Evolutionary conservation across 2,329 filamentous ascomycete species (phyloP), one percentile per base, ranked within the genome.

Genomic region (Sporothrix humicola): DNA sequence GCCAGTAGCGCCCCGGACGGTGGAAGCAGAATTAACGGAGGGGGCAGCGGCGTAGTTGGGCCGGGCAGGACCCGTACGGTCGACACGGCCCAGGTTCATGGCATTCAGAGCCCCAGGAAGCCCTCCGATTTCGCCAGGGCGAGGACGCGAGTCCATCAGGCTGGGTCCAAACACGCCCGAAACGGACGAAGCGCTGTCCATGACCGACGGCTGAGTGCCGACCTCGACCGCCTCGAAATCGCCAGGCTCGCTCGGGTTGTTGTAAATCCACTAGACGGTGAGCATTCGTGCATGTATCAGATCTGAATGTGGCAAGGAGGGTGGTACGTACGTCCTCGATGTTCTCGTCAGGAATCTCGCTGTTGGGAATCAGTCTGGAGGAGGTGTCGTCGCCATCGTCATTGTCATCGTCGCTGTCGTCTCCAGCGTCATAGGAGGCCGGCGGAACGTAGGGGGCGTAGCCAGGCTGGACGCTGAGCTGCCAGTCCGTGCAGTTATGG

Each of bases 401-500:
- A 4, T 46, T 23, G 17, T 69, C 17, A 3, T 46, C 42, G 0
- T 56, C n/a, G 13, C 76, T 72, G 17, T 76, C 74, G 17, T 66
- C 66, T 7, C 70, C 31, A 37, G 31, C 72, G 2, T 73, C 58
- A 8, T 54, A 10, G 1, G 70, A 46, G 10, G 44, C 71, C 6
- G 78, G 82, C 46, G 73, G 74, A 5, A 75, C 75, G 65, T 73
- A 77, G 3, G 78, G 78, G 2, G 74, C 68, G 37, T 77, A 77
- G n/a, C 78, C 75, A 4, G 74, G 76, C 69, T 79, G 78, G 6
- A 76, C 74, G 17, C 76, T 77, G 17, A 73, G 56, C n/a, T 78
- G 79, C 80, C 80, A 83, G 2, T 78, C 75, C 0, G 78, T 80
- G 73, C 83, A 84, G 4, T 75, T 69, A 2, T 76, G 75, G 74